phyloP scores from a whole-genome alignment of 2,329 filamentous ascomycete species.

The Pseudofabraea citricarpa region DNA sequence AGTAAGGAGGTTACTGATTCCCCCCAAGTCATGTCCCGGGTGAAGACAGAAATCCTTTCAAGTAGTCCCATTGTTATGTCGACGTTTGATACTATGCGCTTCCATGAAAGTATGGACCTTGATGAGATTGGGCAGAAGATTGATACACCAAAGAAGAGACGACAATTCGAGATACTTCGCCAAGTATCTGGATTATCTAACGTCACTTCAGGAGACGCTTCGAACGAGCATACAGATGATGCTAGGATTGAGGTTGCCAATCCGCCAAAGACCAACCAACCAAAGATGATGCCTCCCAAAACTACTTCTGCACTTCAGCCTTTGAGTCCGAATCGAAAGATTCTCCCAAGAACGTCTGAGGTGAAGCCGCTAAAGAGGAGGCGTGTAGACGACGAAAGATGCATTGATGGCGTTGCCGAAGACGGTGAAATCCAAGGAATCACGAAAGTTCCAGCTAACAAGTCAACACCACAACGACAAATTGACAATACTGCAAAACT shows the following conservation, averaged over 20 bases:
- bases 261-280: constrained; percentile 5
- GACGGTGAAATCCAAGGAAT: constrained; percentile 21
- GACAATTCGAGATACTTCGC: constrained; percentile 7
- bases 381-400: constrained; percentile 11
- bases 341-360: constrained; percentile 19
- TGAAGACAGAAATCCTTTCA: constrained; percentile 22
- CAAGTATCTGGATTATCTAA: constrained; percentile 5
- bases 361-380: constrained; percentile 11
- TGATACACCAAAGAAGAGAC: constrained; percentile 28
- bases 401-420: constrained; percentile 16
- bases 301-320: constrained; percentile 16
- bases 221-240: neutral
- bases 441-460: neutral
- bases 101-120: constrained; percentile 28
- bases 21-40: constrained; percentile 10
- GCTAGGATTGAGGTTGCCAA: too few relatives aligned
- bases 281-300: neutral
- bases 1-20: constrained; percentile 3
- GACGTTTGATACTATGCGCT: constrained; percentile 10
- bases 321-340: constrained; percentile 20
- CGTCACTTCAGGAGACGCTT: neutral
- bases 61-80: constrained; percentile 25
- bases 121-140: constrained; percentile 30
- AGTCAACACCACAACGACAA: neutral
- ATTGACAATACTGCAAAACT: constrained; percentile 6